Evolutionary conservation across 352 stramenopile species (phyloP), one percentile per base, ranked within the genome.

Genomic region (Phytopythium vexans): DNA sequence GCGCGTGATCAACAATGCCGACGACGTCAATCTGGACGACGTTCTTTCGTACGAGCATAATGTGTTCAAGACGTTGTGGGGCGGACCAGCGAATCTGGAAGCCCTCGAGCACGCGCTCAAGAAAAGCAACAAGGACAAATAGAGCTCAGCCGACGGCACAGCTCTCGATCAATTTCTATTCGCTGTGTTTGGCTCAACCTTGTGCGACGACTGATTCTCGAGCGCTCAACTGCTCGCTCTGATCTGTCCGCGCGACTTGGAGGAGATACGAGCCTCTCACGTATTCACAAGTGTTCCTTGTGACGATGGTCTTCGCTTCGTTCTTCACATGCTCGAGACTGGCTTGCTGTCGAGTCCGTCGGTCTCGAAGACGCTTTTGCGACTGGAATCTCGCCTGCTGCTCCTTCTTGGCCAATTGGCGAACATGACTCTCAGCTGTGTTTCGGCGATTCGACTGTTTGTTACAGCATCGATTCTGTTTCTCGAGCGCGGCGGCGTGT

Each of bases 61-160:
- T 11, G 66, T 90, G 4, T 93, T 93, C 55, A 75, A 68, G 36
- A 71, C 68, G 9, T 62, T 93, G 12, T 93, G 82, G 82, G 82
- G 80, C 14, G 82, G 82, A 7, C 78, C 80, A n/a, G 70, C 76
- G 12, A 93, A 93, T 52, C 58, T 89, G 8, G 61, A 75, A n/a
- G 82, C 82, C 1, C 62, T 93, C 4, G 69, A 86, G 44, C 58
- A 54, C 9, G 66, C 71, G 43, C 43, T 87, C 4, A 71, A 66
- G 51, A 70, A 64, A 12, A 74, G 72, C 32, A 53, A 48, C 15
- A 66, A 54, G 43, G 10, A 38, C 4, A 8, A 12, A 5, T 33
- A 14, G 1, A 49, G 12, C 31, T 49, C 36, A 32, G 14, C 21
- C 21, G 21, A 27, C 21, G 2, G 21, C 21, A 2, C 43, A 33